phyloP scores from a whole-genome alignment of 805 yeast species.

The Candida argentea region DNA sequence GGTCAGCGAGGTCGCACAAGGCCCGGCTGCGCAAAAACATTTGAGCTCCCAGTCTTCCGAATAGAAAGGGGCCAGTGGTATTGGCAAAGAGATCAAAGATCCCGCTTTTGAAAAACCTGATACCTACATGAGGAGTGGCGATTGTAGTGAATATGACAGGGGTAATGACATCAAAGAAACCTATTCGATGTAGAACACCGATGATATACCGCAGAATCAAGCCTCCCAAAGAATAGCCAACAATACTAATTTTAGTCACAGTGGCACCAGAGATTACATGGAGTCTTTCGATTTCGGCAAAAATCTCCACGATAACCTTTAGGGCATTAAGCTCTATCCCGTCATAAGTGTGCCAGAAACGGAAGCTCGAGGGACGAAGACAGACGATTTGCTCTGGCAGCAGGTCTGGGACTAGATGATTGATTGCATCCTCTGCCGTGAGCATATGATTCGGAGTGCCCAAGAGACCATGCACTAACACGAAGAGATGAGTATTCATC shows the following conservation, averaged over 20 bases:
- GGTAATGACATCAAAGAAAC: slow-evolving; percentile 23
- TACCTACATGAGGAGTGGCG: slow-evolving; percentile 37
- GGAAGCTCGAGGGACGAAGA: slow-evolving; percentile 28
- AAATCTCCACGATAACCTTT: slow-evolving; percentile 25
- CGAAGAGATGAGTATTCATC: slow-evolving; percentile 25
- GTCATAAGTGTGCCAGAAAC: slow-evolving; percentile 36
- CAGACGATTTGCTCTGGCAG: slow-evolving; percentile 21
- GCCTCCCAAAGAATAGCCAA: slow-evolving; percentile 36
- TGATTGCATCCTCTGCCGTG: slow-evolving; percentile 23
- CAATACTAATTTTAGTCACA: slow-evolving; percentile 26
- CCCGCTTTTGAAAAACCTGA: slow-evolving; percentile 24
- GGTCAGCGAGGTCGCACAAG: slow-evolving; percentile 44
- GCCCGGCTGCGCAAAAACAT: slow-evolving; percentile 31
- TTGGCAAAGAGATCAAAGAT: slow-evolving; percentile 25
- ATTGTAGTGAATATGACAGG: slow-evolving; percentile 32
- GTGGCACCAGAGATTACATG: slow-evolving; percentile 15
- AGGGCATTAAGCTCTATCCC: slow-evolving; percentile 27
- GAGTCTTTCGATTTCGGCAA: slow-evolving; percentile 30
- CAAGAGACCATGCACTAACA: slow-evolving; percentile 34
- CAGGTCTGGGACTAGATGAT: slow-evolving; percentile 12
- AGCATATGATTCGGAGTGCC: slow-evolving; percentile 33
- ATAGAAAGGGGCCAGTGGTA: slow-evolving; percentile 20
- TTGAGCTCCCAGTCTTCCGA: slow-evolving; percentile 29
- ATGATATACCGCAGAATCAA: slow-evolving; percentile 30
- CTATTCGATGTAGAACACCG: slow-evolving; percentile 24